Percentiles rank a stretch among this genome's conserved stretches.
Conservation (phyloP, 2,329 filamentous ascomycete species). For the Hysterium pulicare region DNA sequence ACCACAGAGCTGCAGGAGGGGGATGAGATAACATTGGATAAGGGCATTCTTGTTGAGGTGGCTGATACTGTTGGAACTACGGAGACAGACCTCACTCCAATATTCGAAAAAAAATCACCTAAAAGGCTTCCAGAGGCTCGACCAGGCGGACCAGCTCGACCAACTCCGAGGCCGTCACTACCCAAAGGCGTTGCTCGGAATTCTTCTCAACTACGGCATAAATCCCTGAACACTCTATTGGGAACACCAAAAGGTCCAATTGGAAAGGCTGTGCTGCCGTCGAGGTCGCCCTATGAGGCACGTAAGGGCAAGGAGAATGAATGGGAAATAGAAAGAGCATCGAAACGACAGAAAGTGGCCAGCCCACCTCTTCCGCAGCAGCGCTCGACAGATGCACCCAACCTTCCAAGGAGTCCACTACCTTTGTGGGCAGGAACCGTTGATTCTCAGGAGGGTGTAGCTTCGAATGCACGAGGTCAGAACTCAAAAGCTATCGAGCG, state of each 20-base stretch:
- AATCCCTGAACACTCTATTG: slow-evolving; percentile 61
- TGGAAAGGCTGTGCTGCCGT: slow-evolving; percentile 57
- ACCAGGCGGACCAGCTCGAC: slow-evolving; percentile 12
- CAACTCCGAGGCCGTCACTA: slow-evolving; percentile 7
- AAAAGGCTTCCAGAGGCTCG: too few species aligned
- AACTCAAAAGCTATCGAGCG: slow-evolving; percentile 19
- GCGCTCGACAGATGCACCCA: too few species aligned
- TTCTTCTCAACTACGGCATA: slow-evolving; percentile 48
- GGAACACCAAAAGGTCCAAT: slow-evolving; percentile 62
- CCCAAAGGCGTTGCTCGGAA: slow-evolving; percentile 13
- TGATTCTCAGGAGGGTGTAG: too few species aligned
- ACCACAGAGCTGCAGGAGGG: slow-evolving; percentile 70
- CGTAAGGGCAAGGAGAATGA: slow-evolving; percentile 19
- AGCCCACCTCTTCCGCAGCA: slow-evolving; percentile 6
- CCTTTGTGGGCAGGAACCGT: too few species aligned
- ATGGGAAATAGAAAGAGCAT: slow-evolving; percentile 26
- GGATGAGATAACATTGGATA: slow-evolving; percentile 76
- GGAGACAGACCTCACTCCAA: slow-evolving; percentile 72
- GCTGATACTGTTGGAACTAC: slow-evolving; percentile 68
- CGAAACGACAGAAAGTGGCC: slow-evolving; percentile 38
- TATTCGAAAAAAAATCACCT: slow-evolving; percentile 62
- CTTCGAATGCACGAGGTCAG: too few species aligned
- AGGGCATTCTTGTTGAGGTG: slow-evolving; percentile 76
- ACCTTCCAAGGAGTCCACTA: too few species aligned
- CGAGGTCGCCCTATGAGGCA: slow-evolving; percentile 64